Evolutionary conservation across 2,329 filamentous ascomycete genomes (phyloP).

Genomic region (Xylaria sp.): DNA sequence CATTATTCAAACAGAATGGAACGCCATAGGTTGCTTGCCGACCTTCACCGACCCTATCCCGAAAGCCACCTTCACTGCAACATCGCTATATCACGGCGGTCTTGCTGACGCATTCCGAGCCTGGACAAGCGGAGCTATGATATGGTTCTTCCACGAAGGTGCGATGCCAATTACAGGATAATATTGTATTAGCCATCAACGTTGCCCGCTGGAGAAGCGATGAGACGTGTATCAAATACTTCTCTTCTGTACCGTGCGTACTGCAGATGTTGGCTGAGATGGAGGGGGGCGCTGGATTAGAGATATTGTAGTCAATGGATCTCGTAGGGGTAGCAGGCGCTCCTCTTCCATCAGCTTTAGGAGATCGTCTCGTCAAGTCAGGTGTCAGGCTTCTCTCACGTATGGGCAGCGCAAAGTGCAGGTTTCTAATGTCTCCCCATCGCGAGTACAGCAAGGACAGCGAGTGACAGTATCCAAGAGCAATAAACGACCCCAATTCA

Average conservation of each 20-base stretch:
- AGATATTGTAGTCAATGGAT: conserved; percentile 62
- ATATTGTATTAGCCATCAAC: conserved; percentile 61
- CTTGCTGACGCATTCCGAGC: conserved; percentile 71
- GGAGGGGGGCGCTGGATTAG: conserved; percentile 56
- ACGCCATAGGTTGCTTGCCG: conserved; percentile 66
- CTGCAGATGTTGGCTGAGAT: conserved; percentile 63
- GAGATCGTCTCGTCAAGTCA: conserved; percentile 62
- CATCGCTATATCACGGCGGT: conserved; percentile 73
- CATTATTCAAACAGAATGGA: conserved; percentile 68
- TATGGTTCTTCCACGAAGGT: conserved; percentile 72
- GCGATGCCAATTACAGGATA: conserved; percentile 66
- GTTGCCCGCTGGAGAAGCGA: conserved; percentile 47
- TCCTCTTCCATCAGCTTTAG: conserved; percentile 63
- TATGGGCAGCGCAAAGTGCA: conserved; percentile 74
- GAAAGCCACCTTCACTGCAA: conserved; percentile 70
- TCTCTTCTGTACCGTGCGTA: conserved; percentile 71
- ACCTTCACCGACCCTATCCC: conserved; percentile 52
- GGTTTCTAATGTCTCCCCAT: conserved; percentile 72
- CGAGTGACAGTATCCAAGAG: conserved; percentile 71
- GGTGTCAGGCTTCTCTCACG: conserved; percentile 69
- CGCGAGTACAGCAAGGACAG: conserved; percentile 64
- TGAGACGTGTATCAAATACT: conserved; percentile 60
- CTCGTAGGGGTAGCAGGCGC: conserved; percentile 74
- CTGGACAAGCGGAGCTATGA: conserved; percentile 68
- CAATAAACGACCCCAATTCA: conserved; percentile 47